Percentiles rank a stretch among this genome's conserved stretches.
These are phyloP conservation scores for Luvunga scandens DNA, from an alignment of 345 rosid species.

Conservation along the genomic window DNA sequence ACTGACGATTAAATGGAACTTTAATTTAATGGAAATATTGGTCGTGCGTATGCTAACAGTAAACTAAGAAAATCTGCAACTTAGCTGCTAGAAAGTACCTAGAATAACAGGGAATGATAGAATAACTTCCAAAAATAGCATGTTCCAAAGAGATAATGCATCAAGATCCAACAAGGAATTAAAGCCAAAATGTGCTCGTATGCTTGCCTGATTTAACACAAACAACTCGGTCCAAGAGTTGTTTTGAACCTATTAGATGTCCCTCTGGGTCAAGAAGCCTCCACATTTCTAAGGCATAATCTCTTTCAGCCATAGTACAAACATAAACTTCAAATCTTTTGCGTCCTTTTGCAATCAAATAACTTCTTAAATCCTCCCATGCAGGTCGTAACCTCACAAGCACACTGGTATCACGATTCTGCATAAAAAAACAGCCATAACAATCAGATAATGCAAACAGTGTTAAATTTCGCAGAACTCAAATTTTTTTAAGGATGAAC, in stretches of 20 bases:
- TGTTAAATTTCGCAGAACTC: not conserved
- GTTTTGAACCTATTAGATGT: constrained; percentile 66
- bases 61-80: constrained; percentile 6
- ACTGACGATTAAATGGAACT: not conserved
- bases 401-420: constrained; percentile 99
- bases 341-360: constrained; percentile 89
- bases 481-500: no score
- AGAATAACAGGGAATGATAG: constrained; percentile 11
- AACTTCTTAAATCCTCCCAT: constrained; percentile 94
- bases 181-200: constrained; percentile 2
- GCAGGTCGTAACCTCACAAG: constrained; percentile 98
- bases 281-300: constrained; percentile 99
- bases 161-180: not conserved
- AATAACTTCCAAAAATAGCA: constrained; percentile 1
- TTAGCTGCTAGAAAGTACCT: not conserved
- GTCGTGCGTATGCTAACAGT: not conserved
- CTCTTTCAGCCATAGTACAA: constrained; percentile 99
- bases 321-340: constrained; percentile 98
- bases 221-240: constrained; percentile 76
- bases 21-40: not conserved
- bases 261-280: constrained; percentile 96
- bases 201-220: constrained; percentile 92
- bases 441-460: not conserved
- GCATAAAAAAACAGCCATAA: constrained; percentile 25
- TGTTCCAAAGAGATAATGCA: not conserved